Evolutionary conservation across 2,329 filamentous ascomycete genomes (phyloP).

Genomic region (Intubia oerlemansii): DNA sequence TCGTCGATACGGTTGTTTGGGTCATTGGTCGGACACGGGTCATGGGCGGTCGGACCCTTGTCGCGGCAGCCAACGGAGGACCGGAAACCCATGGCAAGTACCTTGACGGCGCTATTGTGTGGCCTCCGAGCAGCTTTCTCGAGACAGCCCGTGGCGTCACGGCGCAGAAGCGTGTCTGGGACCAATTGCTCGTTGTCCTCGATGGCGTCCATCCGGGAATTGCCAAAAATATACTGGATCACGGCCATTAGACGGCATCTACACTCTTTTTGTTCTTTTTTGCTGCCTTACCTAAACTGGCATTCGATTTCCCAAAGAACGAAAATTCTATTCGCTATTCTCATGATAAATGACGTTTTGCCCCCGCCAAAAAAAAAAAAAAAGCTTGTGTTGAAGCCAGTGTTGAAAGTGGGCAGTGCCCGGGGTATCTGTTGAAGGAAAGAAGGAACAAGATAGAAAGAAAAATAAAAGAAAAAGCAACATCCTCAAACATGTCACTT

Average conservation of each 20-base stretch:
- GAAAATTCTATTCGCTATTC: no score
- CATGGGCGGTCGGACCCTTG: slow-evolving; percentile 18
- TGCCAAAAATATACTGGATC: slow-evolving; percentile 10
- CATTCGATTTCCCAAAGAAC: no score
- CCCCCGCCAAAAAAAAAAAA: no score
- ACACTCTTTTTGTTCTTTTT: neutral
- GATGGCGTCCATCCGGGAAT: slow-evolving; percentile 21
- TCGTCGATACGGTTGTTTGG: slow-evolving; percentile 5
- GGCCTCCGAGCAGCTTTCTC: slow-evolving; percentile 13
- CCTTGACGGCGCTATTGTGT: slow-evolving; percentile 15
- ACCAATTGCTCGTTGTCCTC: slow-evolving; percentile 20
- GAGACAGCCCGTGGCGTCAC: slow-evolving; percentile 16
- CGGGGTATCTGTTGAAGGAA: slow-evolving; percentile 6
- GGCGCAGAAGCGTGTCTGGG: slow-evolving; percentile 17
- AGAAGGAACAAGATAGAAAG: no score
- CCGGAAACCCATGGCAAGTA: slow-evolving; percentile 20
- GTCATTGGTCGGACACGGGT: slow-evolving; percentile 17
- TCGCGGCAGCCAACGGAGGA: slow-evolving; percentile 16
- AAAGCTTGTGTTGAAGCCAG: no score
- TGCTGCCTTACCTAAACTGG: no score
- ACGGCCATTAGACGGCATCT: neutral
- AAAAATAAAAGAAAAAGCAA: neutral
- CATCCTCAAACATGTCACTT: no score
- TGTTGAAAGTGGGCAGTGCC: no score
- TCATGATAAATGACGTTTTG: no score